Base-by-base conservation (phyloP, 1,284 basidiomycete species). In the Agroathelia rolfsii region DNA sequence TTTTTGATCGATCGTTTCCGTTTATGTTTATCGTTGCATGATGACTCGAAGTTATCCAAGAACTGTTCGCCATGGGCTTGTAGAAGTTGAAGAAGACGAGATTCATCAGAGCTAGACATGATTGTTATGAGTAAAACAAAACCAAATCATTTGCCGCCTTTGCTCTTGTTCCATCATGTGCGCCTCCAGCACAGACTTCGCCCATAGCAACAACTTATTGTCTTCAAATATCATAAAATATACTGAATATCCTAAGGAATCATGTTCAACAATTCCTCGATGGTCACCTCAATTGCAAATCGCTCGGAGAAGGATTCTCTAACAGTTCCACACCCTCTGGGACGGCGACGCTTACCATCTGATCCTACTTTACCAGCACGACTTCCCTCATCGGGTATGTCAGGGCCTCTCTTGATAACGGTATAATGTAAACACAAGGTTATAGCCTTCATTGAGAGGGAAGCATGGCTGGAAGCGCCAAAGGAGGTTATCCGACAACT, bases 41-140 rank as follows among this genome's bases (percentile, higher is more conserved):
- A 27, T 24, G 38, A 14, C 9, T 44, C 28, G 43, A 82, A 82
- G 1, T 69, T 71, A 20, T 53, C 47, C 13, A 83, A 48, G 43
- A 83, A 84, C 16, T 64, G 56, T 50, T 72, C 64, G 1, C 79
- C 82, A 37, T 81, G 76, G 15, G 66, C 65, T 44, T 80, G 59
- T n/a, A 85, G 54, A 37, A 74, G 53, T 24, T 54, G 52, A 27
- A 84, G 61, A 9, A 83, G 57, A 24, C n/a, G n/a, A n/a, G n/a
- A n/a, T n/a, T n/a, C n/a, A n/a, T n/a, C n/a, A n/a, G n/a, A n/a
- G n/a, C n/a, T n/a, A n/a, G n/a, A n/a, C n/a, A n/a, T n/a, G n/a
- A n/a, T n/a, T n/a, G n/a, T n/a, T n/a, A n/a, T n/a, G n/a, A n/a
- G n/a, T n/a, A n/a, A n/a, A n/a, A n/a, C n/a, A n/a, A n/a, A n/a